Conservation (phyloP, 306 rosid genomes). For the Prunus mume region DNA sequence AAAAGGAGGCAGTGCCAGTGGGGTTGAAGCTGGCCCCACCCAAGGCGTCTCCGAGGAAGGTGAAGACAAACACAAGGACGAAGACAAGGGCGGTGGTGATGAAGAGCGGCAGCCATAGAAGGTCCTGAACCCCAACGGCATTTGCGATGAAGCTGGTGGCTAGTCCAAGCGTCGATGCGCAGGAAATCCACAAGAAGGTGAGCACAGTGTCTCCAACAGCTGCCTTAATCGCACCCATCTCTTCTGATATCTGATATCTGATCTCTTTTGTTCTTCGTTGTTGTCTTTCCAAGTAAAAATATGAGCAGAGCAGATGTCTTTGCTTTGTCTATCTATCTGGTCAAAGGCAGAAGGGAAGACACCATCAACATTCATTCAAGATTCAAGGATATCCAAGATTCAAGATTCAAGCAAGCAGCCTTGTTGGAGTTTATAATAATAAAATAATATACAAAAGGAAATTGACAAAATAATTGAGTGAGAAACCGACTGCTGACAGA, state of each 20-base stretch:
- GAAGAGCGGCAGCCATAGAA: conserved; percentile 47
- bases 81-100: conserved; percentile 61
- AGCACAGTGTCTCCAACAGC: conserved; percentile 67
- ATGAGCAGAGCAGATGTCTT: neutral
- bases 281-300: neutral
- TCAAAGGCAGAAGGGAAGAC: too few species aligned
- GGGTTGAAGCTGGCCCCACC: conserved; percentile 99
- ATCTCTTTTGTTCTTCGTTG: neutral
- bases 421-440: neutral
- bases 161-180: conserved; percentile 62
- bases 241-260: neutral
- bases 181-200: conserved; percentile 71
- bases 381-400: too few species aligned
- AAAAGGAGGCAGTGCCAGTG: conserved; percentile 70
- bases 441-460: too few species aligned
- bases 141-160: conserved; percentile 34
- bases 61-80: conserved; percentile 55
- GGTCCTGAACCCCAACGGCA: conserved; percentile 43
- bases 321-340: too few species aligned
- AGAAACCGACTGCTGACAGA: too few species aligned
- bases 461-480: too few species aligned
- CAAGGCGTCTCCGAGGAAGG: conserved; percentile 47
- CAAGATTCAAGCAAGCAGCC: too few species aligned
- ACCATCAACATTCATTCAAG: too few species aligned
- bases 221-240: conserved; percentile 54